Base-by-base conservation (phyloP, 352 stramenopile genomes). In the Pythium brachiatum region DNA sequence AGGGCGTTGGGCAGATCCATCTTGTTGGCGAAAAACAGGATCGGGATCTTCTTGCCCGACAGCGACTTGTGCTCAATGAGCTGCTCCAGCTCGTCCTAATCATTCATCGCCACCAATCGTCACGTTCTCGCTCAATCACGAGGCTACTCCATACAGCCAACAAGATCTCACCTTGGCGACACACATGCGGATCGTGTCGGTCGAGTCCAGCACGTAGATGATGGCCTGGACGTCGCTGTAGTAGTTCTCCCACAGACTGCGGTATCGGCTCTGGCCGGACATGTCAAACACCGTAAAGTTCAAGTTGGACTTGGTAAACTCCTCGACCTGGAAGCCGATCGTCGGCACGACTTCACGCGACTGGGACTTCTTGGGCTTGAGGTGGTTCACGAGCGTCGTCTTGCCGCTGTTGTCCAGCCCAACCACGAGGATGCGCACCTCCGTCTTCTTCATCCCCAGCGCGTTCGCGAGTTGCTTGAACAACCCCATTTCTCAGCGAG, bases 271-370 rank as follows among this genome's bases (percentile, higher is more conserved):
- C 75, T 94, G 77, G 11, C 89, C 89, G 2, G 83, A 94, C 88
- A 97, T 97, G 75, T 97, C 89, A 57, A 95, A 95, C 15, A 96
- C 79, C 13, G 89, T 96, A 55, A 97, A 97, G 62, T 93, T 96
- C n/a, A 96, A 64, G 67, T 96, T 96, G 60, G 89, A 74, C 67
- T 96, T 96, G 31, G 75, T 78, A 62, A 97, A 96, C 62, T 94
- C 79, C 64, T 97, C 88, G 48, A 96, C 88, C 61, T 94, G 80
- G 72, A 96, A 96, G 48, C 89, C 89, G 44, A 97, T 90, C 23
- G 89, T 97, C 29, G 89, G 89, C 53, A 90, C 89, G 23, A 95
- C 85, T 68, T 96, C 89, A 39, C 79, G 82, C 8, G 76, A 68
- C 58, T 88, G 81, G n/a, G 74, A 86, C 64, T 96, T 95, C 57